Evolutionary conservation across 202 grass and related monocot species (phyloP).

Genomic region (Saccharum hybrid): DNA sequence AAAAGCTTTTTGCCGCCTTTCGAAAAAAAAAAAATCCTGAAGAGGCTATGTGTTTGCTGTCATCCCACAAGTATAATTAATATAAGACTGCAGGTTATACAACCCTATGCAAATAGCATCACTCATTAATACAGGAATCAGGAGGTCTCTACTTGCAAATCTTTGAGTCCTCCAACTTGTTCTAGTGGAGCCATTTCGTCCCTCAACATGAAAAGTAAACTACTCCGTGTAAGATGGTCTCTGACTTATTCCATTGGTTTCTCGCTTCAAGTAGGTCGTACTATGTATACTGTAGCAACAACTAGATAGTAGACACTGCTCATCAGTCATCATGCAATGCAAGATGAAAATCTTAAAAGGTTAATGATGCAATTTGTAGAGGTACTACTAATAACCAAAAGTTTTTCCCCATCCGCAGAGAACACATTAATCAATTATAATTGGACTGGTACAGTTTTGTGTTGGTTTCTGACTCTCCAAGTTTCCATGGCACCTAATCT

Average conservation of each 20-base stretch:
- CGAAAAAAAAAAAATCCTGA: too few species aligned
- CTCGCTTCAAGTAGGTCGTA: not conserved
- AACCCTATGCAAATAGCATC: not conserved
- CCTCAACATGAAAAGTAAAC: constrained; percentile 12
- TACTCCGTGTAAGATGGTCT: not conserved
- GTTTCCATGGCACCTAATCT: not conserved
- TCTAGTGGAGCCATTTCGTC: constrained; percentile 3
- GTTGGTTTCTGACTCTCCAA: not conserved
- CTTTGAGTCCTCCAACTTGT: constrained; percentile 19
- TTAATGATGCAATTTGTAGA: not conserved
- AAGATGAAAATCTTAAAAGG: not conserved
- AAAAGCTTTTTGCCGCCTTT: too few species aligned
- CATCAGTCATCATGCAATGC: too few species aligned
- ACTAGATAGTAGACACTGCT: not conserved
- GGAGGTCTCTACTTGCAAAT: constrained; percentile 15
- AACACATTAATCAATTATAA: not conserved
- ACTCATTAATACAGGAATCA: constrained; percentile 5
- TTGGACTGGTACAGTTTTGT: not conserved
- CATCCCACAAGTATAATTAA: not conserved
- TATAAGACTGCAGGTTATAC: constrained; percentile 28
- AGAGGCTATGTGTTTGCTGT: not conserved
- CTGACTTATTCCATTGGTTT: not conserved
- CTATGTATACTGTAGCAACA: not conserved
- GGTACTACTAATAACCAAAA: not conserved
- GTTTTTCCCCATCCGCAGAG: not conserved